phyloP scores from a whole-genome alignment of 2,329 filamentous ascomycete genomes.

The Plectosphaerella sp. region DNA sequence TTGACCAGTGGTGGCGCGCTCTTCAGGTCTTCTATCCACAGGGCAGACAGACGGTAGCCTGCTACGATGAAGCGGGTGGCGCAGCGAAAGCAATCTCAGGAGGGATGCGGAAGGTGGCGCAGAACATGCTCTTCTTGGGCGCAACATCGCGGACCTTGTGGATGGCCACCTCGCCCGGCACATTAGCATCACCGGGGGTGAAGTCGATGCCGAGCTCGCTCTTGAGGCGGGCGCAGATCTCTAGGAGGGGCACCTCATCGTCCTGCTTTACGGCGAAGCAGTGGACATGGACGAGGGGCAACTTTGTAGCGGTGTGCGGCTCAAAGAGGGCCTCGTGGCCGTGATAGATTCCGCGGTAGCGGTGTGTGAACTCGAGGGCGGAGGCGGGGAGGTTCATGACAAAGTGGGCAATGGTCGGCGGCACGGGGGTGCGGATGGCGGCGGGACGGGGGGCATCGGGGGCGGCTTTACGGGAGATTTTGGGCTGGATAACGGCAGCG shows the following conservation, averaged over 20 bases:
- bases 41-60: not conserved
- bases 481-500: constrained; percentile 48
- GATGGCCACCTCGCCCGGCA: constrained; percentile 48
- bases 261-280: constrained; percentile 85
- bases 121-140: constrained; percentile 95
- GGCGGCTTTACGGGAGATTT: constrained; percentile 31
- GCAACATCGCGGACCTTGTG: constrained; percentile 80
- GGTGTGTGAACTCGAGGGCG: constrained; percentile 75
- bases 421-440: constrained; percentile 48
- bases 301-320: constrained; percentile 49
- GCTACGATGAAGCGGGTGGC: not conserved
- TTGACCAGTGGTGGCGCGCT: not conserved
- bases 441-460: constrained; percentile 28
- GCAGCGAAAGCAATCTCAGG: constrained; percentile 71
- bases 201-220: constrained; percentile 35
- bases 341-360: constrained; percentile 77
- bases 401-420: constrained; percentile 81
- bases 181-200: constrained; percentile 38
- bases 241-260: constrained; percentile 59
- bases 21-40: not conserved
- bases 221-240: constrained; percentile 36
- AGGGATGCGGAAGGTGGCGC: constrained; percentile 85
- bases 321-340: constrained; percentile 62
- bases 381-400: constrained; percentile 96
- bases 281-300: constrained; percentile 90